phyloP scores from a whole-genome alignment of 1,284 basidiomycete genomes.

The Leccinum fuscescens region DNA sequence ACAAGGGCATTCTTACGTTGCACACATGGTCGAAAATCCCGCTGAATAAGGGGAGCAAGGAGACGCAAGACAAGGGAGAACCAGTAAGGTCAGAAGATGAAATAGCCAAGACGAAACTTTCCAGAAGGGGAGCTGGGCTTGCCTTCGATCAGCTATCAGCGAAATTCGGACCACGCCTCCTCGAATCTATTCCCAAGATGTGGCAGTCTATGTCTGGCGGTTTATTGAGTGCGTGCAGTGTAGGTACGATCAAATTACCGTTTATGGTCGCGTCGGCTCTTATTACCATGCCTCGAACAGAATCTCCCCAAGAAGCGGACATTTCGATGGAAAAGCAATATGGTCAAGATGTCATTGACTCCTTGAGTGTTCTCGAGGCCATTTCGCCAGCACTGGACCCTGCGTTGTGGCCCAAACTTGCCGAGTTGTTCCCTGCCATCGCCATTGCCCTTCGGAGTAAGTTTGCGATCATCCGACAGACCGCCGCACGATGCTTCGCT shows the following conservation, averaged over 20 bases:
- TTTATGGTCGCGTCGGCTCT: neutral
- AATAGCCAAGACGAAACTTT: conserved; percentile 54
- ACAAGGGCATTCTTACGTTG: conserved; percentile 80
- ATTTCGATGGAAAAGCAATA: conserved; percentile 62
- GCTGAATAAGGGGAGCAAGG: conserved; percentile 43
- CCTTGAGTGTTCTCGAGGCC: conserved; percentile 86
- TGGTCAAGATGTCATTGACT: conserved; percentile 93
- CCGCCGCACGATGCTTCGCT: conserved; percentile 84
- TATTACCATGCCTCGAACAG: conserved; percentile 33
- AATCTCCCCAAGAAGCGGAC: conserved; percentile 56
- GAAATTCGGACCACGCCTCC: conserved; percentile 73
- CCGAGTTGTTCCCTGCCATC: conserved; percentile 75
- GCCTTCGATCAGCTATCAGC: conserved; percentile 81
- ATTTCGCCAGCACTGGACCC: conserved; percentile 76
- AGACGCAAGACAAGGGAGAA: conserved; percentile 44
- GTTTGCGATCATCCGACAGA: conserved; percentile 87
- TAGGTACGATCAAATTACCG: conserved; percentile 44
- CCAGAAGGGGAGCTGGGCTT: conserved; percentile 80
- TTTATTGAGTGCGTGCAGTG: conserved; percentile 65
- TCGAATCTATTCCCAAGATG: conserved; percentile 84
- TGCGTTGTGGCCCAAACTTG: conserved; percentile 67
- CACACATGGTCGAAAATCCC: conserved; percentile 39
- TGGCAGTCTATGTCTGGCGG: conserved; percentile 92
- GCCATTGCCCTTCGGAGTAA: conserved; percentile 76
- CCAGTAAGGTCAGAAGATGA: conserved; percentile 48